Evolutionary conservation across 2,329 filamentous ascomycete species (phyloP).

Genomic region (Aspergillus pseudoviridinutans): DNA sequence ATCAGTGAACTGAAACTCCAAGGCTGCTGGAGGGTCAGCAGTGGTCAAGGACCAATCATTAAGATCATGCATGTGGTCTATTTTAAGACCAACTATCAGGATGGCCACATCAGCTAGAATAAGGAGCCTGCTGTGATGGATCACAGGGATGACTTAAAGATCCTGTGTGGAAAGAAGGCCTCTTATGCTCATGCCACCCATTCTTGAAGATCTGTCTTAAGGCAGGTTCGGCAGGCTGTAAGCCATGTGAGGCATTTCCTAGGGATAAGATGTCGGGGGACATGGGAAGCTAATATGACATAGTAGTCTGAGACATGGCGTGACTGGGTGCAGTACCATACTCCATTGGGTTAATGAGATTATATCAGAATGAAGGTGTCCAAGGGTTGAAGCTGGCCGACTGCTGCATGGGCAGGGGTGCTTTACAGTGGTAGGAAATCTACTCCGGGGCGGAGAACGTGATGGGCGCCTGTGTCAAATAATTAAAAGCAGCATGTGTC

Average conservation of each 20-base stretch:
- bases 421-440: constrained; percentile 16
- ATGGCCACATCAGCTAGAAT: too few relatives aligned
- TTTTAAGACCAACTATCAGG: too few relatives aligned
- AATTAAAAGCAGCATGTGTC: constrained; percentile 28
- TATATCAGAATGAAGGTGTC: constrained; percentile 30
- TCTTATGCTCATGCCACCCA: constrained; percentile 19
- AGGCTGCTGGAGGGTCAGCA: too few relatives aligned
- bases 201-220: constrained; percentile 13
- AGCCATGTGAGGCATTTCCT: constrained; percentile 17
- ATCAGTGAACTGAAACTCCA: too few relatives aligned
- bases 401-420: constrained; percentile 17
- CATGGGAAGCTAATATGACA: constrained; percentile 28
- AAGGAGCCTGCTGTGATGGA: too few relatives aligned
- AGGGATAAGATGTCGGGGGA: constrained; percentile 17
- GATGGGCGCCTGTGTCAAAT: constrained; percentile 23
- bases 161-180: too few relatives aligned
- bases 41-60: too few relatives aligned
- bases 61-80: too few relatives aligned
- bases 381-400: constrained; percentile 24
- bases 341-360: constrained; percentile 30
- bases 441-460: constrained; percentile 18
- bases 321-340: too few relatives aligned
- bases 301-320: too few relatives aligned
- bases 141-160: too few relatives aligned
- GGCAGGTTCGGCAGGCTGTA: constrained; percentile 13